Percentiles rank a stretch among this genome's conserved stretches.
Evolutionary conservation across 768 basidiomycete genomes (phyloP).

Genomic region (Scleroderma bovista): DNA sequence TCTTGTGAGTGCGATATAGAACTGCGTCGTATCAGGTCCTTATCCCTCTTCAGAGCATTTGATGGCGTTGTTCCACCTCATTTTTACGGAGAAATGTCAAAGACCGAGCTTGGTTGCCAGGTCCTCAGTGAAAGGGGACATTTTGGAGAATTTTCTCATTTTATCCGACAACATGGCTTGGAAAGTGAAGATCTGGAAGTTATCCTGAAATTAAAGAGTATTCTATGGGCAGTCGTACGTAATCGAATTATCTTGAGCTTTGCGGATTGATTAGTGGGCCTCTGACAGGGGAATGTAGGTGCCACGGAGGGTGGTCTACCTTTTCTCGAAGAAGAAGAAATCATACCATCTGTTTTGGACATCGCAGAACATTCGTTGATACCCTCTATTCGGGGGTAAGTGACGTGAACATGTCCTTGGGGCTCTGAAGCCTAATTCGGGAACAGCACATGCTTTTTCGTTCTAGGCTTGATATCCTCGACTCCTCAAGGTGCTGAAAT

Average conservation of each 20-base stretch:
- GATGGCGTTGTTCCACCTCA: conserved; percentile 90
- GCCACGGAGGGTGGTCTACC: conserved; percentile 86
- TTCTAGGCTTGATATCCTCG: conserved; percentile 86
- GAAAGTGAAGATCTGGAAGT: conserved; percentile 81
- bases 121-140: conserved; percentile 87
- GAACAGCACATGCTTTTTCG: conserved; percentile 89
- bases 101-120: conserved; percentile 92
- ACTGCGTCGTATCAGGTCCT: conserved; percentile 1
- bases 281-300: conserved; percentile 82
- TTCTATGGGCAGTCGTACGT: conserved; percentile 93
- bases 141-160: conserved; percentile 84
- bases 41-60: conserved; percentile 45
- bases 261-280: neutral
- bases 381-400: conserved; percentile 90
- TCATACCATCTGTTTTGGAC: conserved; percentile 83
- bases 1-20: conserved; percentile 36
- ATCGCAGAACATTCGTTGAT: conserved; percentile 88
- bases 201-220: conserved; percentile 88
- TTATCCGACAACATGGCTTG: conserved; percentile 80
- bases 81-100: conserved; percentile 97
- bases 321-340: conserved; percentile 93
- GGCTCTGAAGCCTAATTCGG: conserved; percentile 7
- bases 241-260: neutral
- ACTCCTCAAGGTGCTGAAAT: conserved; percentile 92
- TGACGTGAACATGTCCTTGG: neutral